Percentiles rank a stretch among this genome's conserved stretches.
Evolutionary conservation across 768 basidiomycete genomes (phyloP).

Genomic region (Pulveroboletus sp.): DNA sequence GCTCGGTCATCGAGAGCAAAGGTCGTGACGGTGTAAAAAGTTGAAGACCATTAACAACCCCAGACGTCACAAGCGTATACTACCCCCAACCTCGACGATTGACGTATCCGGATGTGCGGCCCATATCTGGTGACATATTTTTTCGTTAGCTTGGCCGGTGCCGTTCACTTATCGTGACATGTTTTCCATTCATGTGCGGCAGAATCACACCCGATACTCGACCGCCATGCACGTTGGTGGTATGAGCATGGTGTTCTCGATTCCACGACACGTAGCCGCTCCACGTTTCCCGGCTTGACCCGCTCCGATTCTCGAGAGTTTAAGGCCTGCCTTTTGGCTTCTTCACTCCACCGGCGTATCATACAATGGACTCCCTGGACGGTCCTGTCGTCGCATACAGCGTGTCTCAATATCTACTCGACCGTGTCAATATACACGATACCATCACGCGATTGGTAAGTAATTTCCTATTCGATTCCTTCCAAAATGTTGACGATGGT

Average conservation of each 20-base stretch:
- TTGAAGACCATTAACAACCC: no score
- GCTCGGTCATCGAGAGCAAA: no score
- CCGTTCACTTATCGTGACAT: slow-evolving; percentile 10
- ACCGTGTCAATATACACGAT: slow-evolving; percentile 27
- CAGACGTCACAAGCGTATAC: no score
- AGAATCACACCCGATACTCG: no score
- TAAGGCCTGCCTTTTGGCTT: not conserved
- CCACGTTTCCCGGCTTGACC: slow-evolving; percentile 4
- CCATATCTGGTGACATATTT: not conserved
- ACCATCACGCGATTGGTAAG: slow-evolving; percentile 26
- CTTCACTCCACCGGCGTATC: not conserved
- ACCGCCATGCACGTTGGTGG: not conserved
- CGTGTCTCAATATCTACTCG: slow-evolving; percentile 22
- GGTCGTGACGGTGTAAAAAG: no score
- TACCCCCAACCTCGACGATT: not conserved
- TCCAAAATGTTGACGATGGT: not conserved
- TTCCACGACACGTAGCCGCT: not conserved
- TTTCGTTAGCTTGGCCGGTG: not conserved
- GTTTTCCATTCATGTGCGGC: not conserved
- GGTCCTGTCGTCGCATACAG: slow-evolving; percentile 13
- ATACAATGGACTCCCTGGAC: slow-evolving; percentile 10
- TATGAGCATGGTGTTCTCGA: not conserved
- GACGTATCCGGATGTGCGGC: slow-evolving; percentile 16
- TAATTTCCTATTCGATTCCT: not conserved
- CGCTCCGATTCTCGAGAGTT: slow-evolving; percentile 12